Conservation (phyloP, 371 early-diverging fungal genomes). For the Mortierella sp. region DNA sequence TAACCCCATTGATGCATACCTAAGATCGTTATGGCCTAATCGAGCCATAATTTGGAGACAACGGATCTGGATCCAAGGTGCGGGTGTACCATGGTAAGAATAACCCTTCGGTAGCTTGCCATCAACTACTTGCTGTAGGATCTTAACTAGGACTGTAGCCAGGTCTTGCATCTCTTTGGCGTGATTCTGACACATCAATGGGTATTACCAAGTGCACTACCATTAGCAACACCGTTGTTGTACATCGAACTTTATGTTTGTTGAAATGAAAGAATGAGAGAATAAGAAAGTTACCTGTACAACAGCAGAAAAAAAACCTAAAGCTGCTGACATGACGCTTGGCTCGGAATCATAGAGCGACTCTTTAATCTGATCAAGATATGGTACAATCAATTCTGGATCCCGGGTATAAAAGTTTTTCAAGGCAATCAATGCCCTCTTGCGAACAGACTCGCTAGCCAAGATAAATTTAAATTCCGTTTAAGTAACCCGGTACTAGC, state of each 20-base stretch:
- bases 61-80: slow-evolving; percentile 55
- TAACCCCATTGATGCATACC: slow-evolving; percentile 11
- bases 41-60: slow-evolving; percentile 51
- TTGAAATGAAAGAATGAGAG: background rate
- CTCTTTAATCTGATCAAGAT: slow-evolving; percentile 39
- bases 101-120: slow-evolving; percentile 52
- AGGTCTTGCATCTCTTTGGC: slow-evolving; percentile 31
- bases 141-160: slow-evolving; percentile 34
- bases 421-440: slow-evolving; percentile 49
- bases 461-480: background rate
- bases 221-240: background rate
- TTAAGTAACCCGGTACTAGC: background rate
- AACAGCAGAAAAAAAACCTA: slow-evolving; percentile 35
- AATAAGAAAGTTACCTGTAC: slow-evolving; percentile 27
- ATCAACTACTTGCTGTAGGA: slow-evolving; percentile 50
- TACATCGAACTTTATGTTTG: background rate
- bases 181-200: slow-evolving; percentile 20
- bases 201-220: background rate
- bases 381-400: slow-evolving; percentile 32
- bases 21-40: slow-evolving; percentile 47
- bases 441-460: slow-evolving; percentile 50
- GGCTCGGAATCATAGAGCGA: slow-evolving; percentile 48
- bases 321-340: slow-evolving; percentile 56
- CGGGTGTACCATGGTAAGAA: slow-evolving; percentile 49
- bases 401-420: slow-evolving; percentile 39